Evolutionary conservation across 305 asterid species (phyloP), one percentile per base, ranked within the genome.

Genomic region (Fraxinus baroniana): DNA sequence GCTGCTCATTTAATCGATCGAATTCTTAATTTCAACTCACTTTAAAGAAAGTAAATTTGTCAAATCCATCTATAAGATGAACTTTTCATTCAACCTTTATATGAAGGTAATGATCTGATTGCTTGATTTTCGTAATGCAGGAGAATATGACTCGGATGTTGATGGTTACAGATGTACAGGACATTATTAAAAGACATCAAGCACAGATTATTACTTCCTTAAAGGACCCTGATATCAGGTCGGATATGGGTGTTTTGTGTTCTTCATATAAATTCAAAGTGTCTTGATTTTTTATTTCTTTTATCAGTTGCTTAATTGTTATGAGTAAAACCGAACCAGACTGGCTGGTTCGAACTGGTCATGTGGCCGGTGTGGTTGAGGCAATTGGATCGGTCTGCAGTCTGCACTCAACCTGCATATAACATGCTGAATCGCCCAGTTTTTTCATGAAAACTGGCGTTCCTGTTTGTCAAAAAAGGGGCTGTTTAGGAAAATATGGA

Each of bases 161-260:
- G 94, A 94, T 94, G 99, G 98, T 97, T 86, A 89, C 99, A 75
- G 99, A 94, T 84, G 97, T 97, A 81, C 99, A 93, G 83, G 98
- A 97, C 83, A 94, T 97, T 46, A 97, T 97, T 79, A 94, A 97
- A 92, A 92, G 98, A 88, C 99, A 97, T 89, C 98, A 97, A 92
- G 96, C 98, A 60, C 99, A 97, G 93, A 97, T 97, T 83, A 94
- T 97, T 82, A 94, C 99, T 75, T 97, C 99, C 37, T 87, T 97
- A 76, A 97, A 97, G 91, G 99, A 97, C 91, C 98, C 99, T 84
- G 99, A 97, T 91, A 94, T 94, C 92, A 97, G 99, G 99, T 96
- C 83, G 18, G 60, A 78, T 60, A 74, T 79, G 73, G 37, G 78
- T 80, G 62, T 83, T 84, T 77, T 71, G 30, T 81, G 84, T 77